A percentile compares a stretch with the other conserved stretches of the same genome.
Conservation (phyloP, 108 stramenopile species). For the Nitzschia palea region DNA sequence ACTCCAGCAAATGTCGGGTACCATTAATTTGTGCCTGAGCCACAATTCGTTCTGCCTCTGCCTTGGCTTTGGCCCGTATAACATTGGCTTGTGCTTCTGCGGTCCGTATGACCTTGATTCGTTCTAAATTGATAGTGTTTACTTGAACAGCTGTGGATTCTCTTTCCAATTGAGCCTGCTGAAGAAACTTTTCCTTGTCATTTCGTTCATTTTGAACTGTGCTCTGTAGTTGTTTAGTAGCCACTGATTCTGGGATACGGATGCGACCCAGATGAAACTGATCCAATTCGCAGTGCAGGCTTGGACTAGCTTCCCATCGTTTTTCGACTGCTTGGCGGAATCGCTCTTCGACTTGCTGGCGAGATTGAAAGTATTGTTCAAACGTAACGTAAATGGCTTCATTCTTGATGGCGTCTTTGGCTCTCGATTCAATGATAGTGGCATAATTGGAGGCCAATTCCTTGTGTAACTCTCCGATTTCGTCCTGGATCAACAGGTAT, state of each 20-base stretch:
- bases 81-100: constrained; percentile 45
- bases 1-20: constrained; percentile 24
- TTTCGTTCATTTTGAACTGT: constrained; percentile 51
- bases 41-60: constrained; percentile 26
- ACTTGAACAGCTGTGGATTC: constrained; percentile 48
- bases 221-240: constrained; percentile 41
- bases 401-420: constrained; percentile 55
- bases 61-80: constrained; percentile 29
- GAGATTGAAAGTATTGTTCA: constrained; percentile 41
- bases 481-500: constrained; percentile 42
- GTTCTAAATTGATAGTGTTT: constrained; percentile 43
- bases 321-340: constrained; percentile 43
- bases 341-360: constrained; percentile 35
- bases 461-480: constrained; percentile 46
- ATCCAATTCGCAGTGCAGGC: constrained; percentile 43
- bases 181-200: constrained; percentile 40
- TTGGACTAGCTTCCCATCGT: constrained; percentile 32
- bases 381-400: constrained; percentile 40
- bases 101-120: constrained; percentile 30
- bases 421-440: constrained; percentile 32
- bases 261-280: constrained; percentile 57
- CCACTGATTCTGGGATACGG: constrained; percentile 48
- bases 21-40: constrained; percentile 43
- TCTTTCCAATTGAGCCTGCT: constrained; percentile 47
- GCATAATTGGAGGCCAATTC: constrained; percentile 39